Evolutionary conservation across 2,329 filamentous ascomycete species (phyloP).

Genomic region (Teratosphaeria gauchensis): DNA sequence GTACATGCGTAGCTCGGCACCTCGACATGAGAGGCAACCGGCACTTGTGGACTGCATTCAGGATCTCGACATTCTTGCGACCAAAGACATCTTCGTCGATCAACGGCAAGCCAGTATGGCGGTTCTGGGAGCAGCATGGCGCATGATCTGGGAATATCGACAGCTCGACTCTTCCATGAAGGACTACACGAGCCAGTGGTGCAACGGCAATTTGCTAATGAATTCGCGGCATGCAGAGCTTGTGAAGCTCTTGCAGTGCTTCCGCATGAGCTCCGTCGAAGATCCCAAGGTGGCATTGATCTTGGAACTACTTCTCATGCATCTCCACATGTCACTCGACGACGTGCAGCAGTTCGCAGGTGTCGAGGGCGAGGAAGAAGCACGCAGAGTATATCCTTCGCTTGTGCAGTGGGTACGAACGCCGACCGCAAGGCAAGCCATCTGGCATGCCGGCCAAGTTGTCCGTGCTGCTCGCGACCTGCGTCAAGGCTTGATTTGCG

Average conservation of each 20-base stretch:
- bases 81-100: constrained; percentile 45
- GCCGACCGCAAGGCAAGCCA: constrained; percentile 46
- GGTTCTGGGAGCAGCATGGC: constrained; percentile 58
- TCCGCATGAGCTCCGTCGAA: constrained; percentile 33
- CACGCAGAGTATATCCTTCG: constrained; percentile 48
- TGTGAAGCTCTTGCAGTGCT: constrained; percentile 46
- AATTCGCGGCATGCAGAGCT: constrained; percentile 54
- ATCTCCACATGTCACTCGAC: constrained; percentile 54
- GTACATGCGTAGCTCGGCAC: constrained; percentile 38
- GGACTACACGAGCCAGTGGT: constrained; percentile 37
- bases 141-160: constrained; percentile 56
- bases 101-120: constrained; percentile 47
- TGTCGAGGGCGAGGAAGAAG: constrained; percentile 57
- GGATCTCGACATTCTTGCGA: constrained; percentile 44
- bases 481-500: constrained; percentile 29
- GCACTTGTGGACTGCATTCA: constrained; percentile 48
- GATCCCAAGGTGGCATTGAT: constrained; percentile 28
- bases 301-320: constrained; percentile 49
- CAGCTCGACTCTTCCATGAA: constrained; percentile 47
- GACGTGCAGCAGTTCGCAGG: constrained; percentile 60
- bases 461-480: constrained; percentile 48
- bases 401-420: constrained; percentile 52
- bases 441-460: constrained; percentile 61
- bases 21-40: constrained; percentile 34
- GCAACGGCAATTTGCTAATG: constrained; percentile 29